Percentiles rank a stretch among this genome's conserved stretches.
Evolutionary conservation across 148 eudicot genomes (phyloP).

Genomic region (Rhododendron mucronatum): DNA sequence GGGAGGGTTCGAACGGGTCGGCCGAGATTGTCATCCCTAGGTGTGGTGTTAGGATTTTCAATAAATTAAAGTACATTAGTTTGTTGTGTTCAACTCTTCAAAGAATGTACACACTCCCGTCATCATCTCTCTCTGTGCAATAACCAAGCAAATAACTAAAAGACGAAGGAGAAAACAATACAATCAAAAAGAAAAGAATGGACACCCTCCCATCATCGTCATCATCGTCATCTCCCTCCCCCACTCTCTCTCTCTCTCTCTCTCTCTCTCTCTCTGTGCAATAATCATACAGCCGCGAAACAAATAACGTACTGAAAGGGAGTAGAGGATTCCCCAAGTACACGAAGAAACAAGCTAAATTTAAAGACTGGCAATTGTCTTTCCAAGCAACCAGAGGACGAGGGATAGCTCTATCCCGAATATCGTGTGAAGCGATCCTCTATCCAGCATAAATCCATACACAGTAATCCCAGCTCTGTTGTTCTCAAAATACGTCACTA

Average conservation of each 20-base stretch:
- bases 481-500: constrained; percentile 79
- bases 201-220: neutral
- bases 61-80: too few species aligned
- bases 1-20: too few species aligned
- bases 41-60: too few species aligned
- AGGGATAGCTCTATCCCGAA: constrained; percentile 72
- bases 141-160: too few species aligned
- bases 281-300: neutral
- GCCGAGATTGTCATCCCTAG: too few species aligned
- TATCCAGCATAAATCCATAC: constrained; percentile 75
- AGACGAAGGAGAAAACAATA: neutral
- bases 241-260: neutral
- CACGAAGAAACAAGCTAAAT: neutral
- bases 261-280: neutral
- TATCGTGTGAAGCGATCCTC: constrained; percentile 68
- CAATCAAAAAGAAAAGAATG: neutral
- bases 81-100: too few species aligned
- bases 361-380: constrained; percentile 52
- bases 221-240: neutral
- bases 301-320: neutral
- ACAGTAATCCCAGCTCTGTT: constrained; percentile 81
- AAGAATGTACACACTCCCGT: too few species aligned
- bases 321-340: neutral
- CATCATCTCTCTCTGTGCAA: too few species aligned
- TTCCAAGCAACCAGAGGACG: constrained; percentile 75